Percentiles rank a stretch among this genome's conserved stretches.
These are phyloP conservation scores for Xylaria sp. DNA, from an alignment of 2,329 filamentous ascomycete genomes.

Conservation along the genomic window DNA sequence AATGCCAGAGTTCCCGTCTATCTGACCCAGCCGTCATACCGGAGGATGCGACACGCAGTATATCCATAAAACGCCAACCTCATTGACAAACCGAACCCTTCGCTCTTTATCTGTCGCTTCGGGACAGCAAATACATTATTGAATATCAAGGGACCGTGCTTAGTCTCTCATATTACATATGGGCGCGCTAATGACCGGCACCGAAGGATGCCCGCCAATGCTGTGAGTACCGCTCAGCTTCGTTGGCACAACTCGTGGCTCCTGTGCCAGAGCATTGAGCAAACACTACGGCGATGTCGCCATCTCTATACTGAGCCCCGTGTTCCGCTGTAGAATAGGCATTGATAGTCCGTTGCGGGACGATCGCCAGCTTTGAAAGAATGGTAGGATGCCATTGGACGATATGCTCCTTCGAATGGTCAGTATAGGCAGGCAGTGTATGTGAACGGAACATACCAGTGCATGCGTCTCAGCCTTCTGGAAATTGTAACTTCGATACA, in stretches of 20 bases:
- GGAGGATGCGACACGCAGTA: slow-evolving; percentile 23
- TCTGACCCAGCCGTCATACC: slow-evolving; percentile 33
- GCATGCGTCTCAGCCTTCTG: slow-evolving; percentile 94
- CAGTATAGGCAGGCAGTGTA: slow-evolving; percentile 39
- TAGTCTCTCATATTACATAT: slow-evolving; percentile 1
- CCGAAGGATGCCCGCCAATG: slow-evolving; percentile 59
- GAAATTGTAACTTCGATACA: slow-evolving; percentile 95
- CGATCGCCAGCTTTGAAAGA: slow-evolving; percentile 85
- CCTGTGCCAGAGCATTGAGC: slow-evolving; percentile 71
- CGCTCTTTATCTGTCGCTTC: slow-evolving; percentile 14
- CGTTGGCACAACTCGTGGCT: slow-evolving; percentile 74
- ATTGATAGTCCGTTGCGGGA: slow-evolving; percentile 88
- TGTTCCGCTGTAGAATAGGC: slow-evolving; percentile 71
- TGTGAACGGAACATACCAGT: slow-evolving; percentile 67
- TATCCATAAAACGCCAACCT: slow-evolving; percentile 40
- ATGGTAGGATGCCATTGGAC: slow-evolving; percentile 98
- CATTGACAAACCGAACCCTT: slow-evolving; percentile 22
- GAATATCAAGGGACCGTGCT: slow-evolving; percentile 3
- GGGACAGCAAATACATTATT: slow-evolving; percentile 25
- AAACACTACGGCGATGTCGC: slow-evolving; percentile 86
- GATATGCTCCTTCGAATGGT: slow-evolving; percentile 75
- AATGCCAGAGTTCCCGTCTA: slow-evolving; percentile 38
- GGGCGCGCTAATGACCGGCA: slow-evolving; percentile 29
- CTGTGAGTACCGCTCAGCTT: slow-evolving; percentile 67
- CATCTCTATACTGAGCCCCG: slow-evolving; percentile 78